Base-by-base conservation (phyloP, 306 rosid species). In the Aeschynomene evenia region DNA sequence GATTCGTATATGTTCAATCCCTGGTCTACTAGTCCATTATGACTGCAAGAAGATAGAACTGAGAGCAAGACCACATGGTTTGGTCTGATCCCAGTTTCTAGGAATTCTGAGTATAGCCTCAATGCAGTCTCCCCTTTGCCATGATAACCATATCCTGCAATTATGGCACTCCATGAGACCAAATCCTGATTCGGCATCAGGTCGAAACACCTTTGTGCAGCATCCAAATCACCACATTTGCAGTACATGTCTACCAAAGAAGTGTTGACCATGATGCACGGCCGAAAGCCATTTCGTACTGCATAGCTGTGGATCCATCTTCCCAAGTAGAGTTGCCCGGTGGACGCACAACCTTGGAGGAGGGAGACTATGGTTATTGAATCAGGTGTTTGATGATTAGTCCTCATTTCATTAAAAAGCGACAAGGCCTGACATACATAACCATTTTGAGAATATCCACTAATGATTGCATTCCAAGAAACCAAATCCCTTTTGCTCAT, bases 201-300 rank as follows among this genome's bases (percentile, higher is more conserved):
- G 61, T 73, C 61, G 52, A 87, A 90, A 79, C 96, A 90, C 53
- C 58, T 85, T 71, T 80, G 86, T 7, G 94, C 94, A 19, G 70
- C 72, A 26, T 82, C 81, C 74, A 87, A 54, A 71, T 84, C 83
- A 11, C 96, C 96, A 28, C 96, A 90, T 78, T 87, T 90, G 11
- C 89, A 78, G 83, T 90, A 90, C 96, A 90, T 87, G 69, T 90
- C 94, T 9, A 90, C 85, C 75, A 90, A 77, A 62, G 93, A 87
- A 66, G 96, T 87, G 82, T 85, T 89, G 10, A 87, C 87, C 81
- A 85, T 31, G 59, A 90, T 85, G 72, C 87, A 78, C 0, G 86
- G 84, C 80, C 77, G 65, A 55, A 76, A 76, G 61, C 62, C 73
- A 63, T 85, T 85, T 80, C 86, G 81, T 34, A 85, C 70, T 31